Conservation (phyloP, 805 yeast species). For the Lachancea waltii region DNA sequence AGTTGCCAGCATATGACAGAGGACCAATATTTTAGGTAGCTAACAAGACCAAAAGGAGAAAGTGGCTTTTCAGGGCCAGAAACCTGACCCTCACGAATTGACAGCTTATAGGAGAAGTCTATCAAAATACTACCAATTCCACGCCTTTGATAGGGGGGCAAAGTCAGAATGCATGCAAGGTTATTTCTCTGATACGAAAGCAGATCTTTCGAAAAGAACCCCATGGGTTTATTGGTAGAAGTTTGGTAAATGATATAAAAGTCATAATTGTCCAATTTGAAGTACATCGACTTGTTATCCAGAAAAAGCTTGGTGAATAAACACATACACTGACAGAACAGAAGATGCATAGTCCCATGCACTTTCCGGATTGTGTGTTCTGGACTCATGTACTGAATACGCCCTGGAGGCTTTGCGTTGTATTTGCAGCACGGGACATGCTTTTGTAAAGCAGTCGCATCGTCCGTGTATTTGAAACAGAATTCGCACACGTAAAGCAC, state of each 20-base stretch:
- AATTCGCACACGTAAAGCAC: constrained; percentile 64
- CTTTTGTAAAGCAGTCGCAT: constrained; percentile 35
- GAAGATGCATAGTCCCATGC: constrained; percentile 53
- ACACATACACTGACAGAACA: constrained; percentile 77
- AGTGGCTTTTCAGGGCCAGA: constrained; percentile 94
- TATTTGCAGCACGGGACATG: constrained; percentile 48
- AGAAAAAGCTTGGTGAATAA: constrained; percentile 82
- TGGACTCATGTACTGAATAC: constrained; percentile 57
- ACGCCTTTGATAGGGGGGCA: constrained; percentile 85
- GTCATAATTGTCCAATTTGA: constrained; percentile 70
- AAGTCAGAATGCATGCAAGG: constrained; percentile 81
- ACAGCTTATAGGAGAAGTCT: constrained; percentile 74
- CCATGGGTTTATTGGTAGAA: constrained; percentile 56
- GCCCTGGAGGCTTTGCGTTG: constrained; percentile 51
- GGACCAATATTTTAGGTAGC: constrained; percentile 76
- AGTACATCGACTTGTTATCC: constrained; percentile 84
- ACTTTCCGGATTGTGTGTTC: constrained; percentile 55
- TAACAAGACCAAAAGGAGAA: constrained; percentile 69
- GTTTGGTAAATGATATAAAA: constrained; percentile 67
- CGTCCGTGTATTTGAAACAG: constrained; percentile 77
- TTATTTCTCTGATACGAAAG: constrained; percentile 73
- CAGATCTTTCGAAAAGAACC: constrained; percentile 85
- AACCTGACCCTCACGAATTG: constrained; percentile 51
- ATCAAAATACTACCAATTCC: constrained; percentile 75
- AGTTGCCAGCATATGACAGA: constrained; percentile 41